phyloP scores from a whole-genome alignment of 441 rosid genomes.

The Jatropha multifida region DNA sequence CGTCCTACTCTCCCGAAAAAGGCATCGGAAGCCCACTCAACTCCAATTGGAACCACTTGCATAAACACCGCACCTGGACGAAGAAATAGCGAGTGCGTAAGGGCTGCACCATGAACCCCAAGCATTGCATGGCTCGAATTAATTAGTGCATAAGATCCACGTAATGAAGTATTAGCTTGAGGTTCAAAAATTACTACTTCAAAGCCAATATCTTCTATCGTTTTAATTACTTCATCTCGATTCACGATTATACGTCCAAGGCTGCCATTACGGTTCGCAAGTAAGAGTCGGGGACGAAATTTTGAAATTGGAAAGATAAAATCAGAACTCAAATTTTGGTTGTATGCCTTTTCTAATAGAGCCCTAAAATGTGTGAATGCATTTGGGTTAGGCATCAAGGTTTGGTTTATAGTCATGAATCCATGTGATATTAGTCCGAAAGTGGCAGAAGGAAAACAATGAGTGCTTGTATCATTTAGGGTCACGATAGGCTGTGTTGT shows the following conservation, averaged over 20 bases:
- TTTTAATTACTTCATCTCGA: background rate
- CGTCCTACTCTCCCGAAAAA: conserved; percentile 43
- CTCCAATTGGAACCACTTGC: conserved; percentile 34
- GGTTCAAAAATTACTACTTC: conserved; percentile 29
- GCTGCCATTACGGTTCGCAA: background rate
- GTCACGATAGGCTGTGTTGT: conserved; percentile 42
- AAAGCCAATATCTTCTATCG: conserved; percentile 22
- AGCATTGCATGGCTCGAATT: conserved; percentile 33
- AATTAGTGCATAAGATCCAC: conserved; percentile 20
- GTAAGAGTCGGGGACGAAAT: conserved; percentile 30
- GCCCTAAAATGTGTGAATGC: conserved; percentile 41
- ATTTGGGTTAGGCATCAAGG: conserved; percentile 35
- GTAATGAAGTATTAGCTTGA: conserved; percentile 7
- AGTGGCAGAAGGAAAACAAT: conserved; percentile 46
- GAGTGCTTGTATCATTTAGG: conserved; percentile 41
- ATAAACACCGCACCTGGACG: conserved; percentile 24
- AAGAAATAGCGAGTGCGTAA: conserved; percentile 30
- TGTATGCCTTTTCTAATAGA: conserved; percentile 41
- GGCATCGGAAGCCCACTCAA: conserved; percentile 33
- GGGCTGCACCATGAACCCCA: conserved; percentile 38
- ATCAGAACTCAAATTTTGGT: conserved; percentile 14
- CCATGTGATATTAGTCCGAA: conserved; percentile 62
- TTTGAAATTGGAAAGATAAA: background rate
- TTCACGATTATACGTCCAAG: conserved; percentile 13
- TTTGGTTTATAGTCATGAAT: conserved; percentile 39